These are phyloP conservation scores for Coemansia sp. DNA, from an alignment of 192 early-diverging fungal species.

Conservation along the genomic window DNA sequence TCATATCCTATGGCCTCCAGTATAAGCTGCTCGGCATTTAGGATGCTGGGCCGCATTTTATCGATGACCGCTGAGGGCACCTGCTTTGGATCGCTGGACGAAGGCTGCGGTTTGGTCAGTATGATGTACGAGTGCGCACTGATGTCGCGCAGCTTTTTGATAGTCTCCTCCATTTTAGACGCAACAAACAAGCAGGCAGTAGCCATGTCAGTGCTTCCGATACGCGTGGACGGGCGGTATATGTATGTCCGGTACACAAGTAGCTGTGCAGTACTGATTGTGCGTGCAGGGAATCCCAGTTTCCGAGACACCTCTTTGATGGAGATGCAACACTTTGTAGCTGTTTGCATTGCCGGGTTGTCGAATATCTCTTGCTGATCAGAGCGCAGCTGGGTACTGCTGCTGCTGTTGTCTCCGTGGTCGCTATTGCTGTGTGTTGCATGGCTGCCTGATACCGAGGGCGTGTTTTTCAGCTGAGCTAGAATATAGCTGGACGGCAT, in stretches of 20 bases:
- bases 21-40: constrained; percentile 69
- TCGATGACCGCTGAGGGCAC: constrained; percentile 59
- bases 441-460: neutral
- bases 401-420: constrained; percentile 6
- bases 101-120: constrained; percentile 29
- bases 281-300: constrained; percentile 46
- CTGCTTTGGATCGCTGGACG: constrained; percentile 10
- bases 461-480: constrained; percentile 14
- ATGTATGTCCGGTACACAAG: constrained; percentile 47
- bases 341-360: constrained; percentile 13
- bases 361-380: constrained; percentile 30
- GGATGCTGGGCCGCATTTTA: constrained; percentile 62
- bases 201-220: constrained; percentile 46
- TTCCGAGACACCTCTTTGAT: constrained; percentile 35
- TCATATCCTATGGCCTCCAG: constrained; percentile 80
- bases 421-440: neutral
- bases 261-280: constrained; percentile 45
- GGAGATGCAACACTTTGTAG: constrained; percentile 41
- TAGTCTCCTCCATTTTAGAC: constrained; percentile 85
- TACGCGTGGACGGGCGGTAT: constrained; percentile 16
- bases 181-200: constrained; percentile 76
- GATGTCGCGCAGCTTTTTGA: constrained; percentile 82
- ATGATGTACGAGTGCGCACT: constrained; percentile 59
- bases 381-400: neutral
- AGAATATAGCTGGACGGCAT: constrained; percentile 37